Evolutionary conservation across 345 rosid genomes (phyloP).

Genomic region (Mallotus nudiflorus): DNA sequence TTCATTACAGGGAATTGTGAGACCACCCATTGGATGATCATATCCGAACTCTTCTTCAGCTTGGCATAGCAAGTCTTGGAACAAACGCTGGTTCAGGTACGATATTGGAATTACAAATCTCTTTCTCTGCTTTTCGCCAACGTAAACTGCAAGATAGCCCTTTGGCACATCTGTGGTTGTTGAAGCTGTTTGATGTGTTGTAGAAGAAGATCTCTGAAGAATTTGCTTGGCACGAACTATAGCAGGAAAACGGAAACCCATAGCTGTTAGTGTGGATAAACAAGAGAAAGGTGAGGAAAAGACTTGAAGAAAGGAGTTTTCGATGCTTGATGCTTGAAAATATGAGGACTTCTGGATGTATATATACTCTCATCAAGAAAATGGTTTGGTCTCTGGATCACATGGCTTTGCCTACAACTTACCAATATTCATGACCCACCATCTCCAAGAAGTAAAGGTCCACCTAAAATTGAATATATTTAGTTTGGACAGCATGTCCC

Average conservation of each 20-base stretch:
- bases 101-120: constrained; percentile 9
- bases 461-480: too few relatives aligned
- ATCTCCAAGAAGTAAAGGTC: too few relatives aligned
- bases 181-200: not conserved
- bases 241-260: constrained; percentile 7
- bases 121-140: constrained; percentile 17
- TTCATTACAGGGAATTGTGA: constrained; percentile 17
- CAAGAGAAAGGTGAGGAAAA: too few relatives aligned
- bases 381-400: too few relatives aligned
- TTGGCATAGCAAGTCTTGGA: constrained; percentile 9
- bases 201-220: not conserved
- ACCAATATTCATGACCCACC: too few relatives aligned
- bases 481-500: too few relatives aligned
- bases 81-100: constrained; percentile 10
- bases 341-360: too few relatives aligned
- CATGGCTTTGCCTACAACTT: too few relatives aligned
- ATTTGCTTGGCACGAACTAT: not conserved
- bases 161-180: constrained; percentile 1
- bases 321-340: too few relatives aligned
- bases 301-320: too few relatives aligned
- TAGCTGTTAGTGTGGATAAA: too few relatives aligned
- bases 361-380: too few relatives aligned
- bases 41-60: constrained; percentile 17
- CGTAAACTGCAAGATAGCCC: constrained; percentile 8
- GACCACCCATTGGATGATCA: constrained; percentile 20